Evolutionary conservation across 1,139 yeast species (phyloP).

Genomic region (Candida sanyaensis): DNA sequence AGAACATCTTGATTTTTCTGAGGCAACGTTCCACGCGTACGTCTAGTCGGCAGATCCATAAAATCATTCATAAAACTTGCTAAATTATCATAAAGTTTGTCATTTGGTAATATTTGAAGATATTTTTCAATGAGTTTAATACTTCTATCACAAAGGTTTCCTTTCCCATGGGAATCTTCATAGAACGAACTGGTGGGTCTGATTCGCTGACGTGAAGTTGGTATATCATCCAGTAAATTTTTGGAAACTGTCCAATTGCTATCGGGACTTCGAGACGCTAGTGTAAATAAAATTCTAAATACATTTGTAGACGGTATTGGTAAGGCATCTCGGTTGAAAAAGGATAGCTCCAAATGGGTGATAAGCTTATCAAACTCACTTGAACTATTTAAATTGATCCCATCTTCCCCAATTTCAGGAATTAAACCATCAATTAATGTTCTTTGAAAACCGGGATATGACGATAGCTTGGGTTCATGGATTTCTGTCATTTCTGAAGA

Average conservation of each 20-base stretch:
- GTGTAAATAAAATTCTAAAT: slow-evolving; percentile 32
- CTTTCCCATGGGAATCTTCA: slow-evolving; percentile 19
- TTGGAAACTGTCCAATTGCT: slow-evolving; percentile 26
- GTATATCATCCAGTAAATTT: slow-evolving; percentile 18
- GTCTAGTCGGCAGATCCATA: not conserved
- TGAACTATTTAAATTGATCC: slow-evolving; percentile 19
- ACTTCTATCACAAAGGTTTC: slow-evolving; percentile 26
- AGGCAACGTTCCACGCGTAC: not conserved
- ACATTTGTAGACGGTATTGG: slow-evolving; percentile 26
- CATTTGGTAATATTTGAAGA: slow-evolving; percentile 1
- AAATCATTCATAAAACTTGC: slow-evolving; percentile 9
- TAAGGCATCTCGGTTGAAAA: slow-evolving; percentile 11
- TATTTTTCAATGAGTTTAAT: slow-evolving; percentile 18
- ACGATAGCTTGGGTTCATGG: not conserved
- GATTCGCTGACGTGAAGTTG: slow-evolving; percentile 21
- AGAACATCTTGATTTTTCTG: slow-evolving; percentile 5
- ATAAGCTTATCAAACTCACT: slow-evolving; percentile 33
- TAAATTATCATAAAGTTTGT: slow-evolving; percentile 7
- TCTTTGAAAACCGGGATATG: slow-evolving; percentile 17
- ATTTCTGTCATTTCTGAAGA: not conserved
- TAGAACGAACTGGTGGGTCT: slow-evolving; percentile 22
- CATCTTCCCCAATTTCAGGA: slow-evolving; percentile 22
- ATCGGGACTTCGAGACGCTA: slow-evolving; percentile 28
- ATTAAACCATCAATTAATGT: slow-evolving; percentile 25
- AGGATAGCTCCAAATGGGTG: slow-evolving; percentile 25